A percentile compares a stretch with the other conserved stretches of the same genome.
phyloP scores from a whole-genome alignment of 257 asterid genomes.

The Lycium ferocissimum region DNA sequence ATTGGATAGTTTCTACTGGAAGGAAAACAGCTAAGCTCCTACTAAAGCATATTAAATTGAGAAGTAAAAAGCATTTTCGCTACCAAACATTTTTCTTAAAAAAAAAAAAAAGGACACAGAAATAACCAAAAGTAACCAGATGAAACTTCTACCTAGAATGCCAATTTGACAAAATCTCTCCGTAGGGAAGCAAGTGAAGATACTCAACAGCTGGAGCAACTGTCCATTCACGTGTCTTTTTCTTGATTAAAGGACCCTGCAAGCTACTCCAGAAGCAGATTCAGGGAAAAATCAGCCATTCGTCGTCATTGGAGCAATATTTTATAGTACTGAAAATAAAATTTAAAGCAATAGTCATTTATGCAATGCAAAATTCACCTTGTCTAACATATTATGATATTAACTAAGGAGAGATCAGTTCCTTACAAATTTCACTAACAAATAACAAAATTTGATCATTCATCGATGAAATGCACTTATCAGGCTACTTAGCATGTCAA shows the following conservation, averaged over 20 bases:
- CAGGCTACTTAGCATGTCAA: constrained; percentile 13
- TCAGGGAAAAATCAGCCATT: neutral
- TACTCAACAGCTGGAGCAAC: constrained; percentile 39
- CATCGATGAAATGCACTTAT: constrained; percentile 19
- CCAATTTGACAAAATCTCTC: constrained; percentile 38
- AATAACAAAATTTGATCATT: neutral
- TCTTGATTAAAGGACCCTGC: constrained; percentile 46
- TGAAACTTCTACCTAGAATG: constrained; percentile 41
- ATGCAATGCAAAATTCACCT: neutral
- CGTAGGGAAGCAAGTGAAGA: constrained; percentile 45
- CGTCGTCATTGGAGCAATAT: neutral
- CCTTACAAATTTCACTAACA: neutral
- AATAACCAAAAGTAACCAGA: neutral
- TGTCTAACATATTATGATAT: constrained; percentile 3
- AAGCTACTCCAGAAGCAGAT: constrained; percentile 34
- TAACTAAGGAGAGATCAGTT: constrained; percentile 10
- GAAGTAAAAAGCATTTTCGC: neutral
- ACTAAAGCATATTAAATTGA: neutral
- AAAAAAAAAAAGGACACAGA: neutral
- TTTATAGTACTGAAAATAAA: neutral
- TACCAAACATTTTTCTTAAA: neutral
- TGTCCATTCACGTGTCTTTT: constrained; percentile 33
- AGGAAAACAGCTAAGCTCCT: constrained; percentile 14
- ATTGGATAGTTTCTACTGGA: constrained; percentile 6
- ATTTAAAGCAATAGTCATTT: neutral